Evolutionary conservation across 202 grass and related monocot species (phyloP).

Genomic region (Zizania palustris): DNA sequence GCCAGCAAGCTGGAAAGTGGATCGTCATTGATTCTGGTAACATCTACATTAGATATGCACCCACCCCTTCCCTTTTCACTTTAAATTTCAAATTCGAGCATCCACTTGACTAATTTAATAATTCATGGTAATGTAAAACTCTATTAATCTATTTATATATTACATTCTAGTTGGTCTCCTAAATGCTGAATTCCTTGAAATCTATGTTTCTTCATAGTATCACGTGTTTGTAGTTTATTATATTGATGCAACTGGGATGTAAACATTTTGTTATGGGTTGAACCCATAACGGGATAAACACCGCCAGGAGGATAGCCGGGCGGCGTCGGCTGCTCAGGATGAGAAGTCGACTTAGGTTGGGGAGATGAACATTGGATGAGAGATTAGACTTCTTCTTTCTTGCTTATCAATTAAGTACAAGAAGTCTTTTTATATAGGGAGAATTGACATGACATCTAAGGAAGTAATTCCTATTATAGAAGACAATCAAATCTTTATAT

Average conservation of each 20-base stretch:
- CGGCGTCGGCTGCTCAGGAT: no score
- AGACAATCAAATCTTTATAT: no score
- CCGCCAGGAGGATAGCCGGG: no score
- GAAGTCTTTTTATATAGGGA: no score
- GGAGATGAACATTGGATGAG: no score
- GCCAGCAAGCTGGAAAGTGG: slow-evolving; percentile 87
- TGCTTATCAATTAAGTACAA: no score
- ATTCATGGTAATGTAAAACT: background rate
- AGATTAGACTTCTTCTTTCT: no score
- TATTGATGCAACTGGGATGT: background rate
- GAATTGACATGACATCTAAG: no score
- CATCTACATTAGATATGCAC: slow-evolving; percentile 8
- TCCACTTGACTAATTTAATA: background rate
- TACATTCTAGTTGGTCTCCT: background rate
- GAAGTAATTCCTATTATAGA: no score
- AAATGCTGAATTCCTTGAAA: slow-evolving; percentile 1
- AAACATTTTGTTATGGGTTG: no score
- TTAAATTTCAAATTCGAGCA: slow-evolving; percentile 1
- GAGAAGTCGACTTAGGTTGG: no score
- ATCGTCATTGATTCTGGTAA: slow-evolving; percentile 92
- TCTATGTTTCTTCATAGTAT: background rate
- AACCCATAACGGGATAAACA: no score
- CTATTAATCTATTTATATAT: slow-evolving; percentile 11
- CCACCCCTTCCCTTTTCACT: background rate
- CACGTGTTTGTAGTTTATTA: background rate